Base-by-base conservation (phyloP, 495 filamentous ascomycete genomes). In the Podospora pseudocomata region DNA sequence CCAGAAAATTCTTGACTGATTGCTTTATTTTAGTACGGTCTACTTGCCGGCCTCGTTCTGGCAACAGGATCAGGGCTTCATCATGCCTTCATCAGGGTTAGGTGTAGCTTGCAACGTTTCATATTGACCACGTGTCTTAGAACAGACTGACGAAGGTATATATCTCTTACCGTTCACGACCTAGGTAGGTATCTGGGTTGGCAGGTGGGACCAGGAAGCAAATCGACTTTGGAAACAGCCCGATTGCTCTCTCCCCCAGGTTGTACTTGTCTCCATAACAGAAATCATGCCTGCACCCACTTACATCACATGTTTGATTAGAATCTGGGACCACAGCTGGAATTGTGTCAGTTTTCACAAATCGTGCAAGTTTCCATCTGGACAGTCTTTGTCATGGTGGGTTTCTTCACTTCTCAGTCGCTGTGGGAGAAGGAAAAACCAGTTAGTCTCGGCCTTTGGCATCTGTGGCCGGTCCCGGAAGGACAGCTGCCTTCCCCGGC, bases 371-470 rank as follows among this genome's bases (percentile, higher is more conserved):
- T 11, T 49, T 49, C 13, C 5, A 49, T 16, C 39, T 13, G 39
- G 39, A 49, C 39, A 49, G 39, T 49, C 39, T 49, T 49, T 49
- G 39, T 49, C 13, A 49, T 49, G 0, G 9, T 49, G 39, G 39
- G 9, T 13, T 49, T 49, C 39, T 49, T 11, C 39, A 49, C 39
- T 16, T 11, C 39, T 9, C 13, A 49, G 39, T 49, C 39, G 39
- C 13, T 49, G 39, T 28, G 4, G 4, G 68, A 63, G 65, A 62
- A 62, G 27, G 27, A 49, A 71, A 93, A 79, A 93, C 90, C 39
- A 49, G 39, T 49, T 13, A 49, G 39, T 49, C 5, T 49, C 39
- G 9, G 15, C 2, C 39, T 49, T 49, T 49, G 39, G 13, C 39
- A 49, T 11, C 39, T 49, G 39, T 49, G 39, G 39, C 39, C 13